A percentile compares a stretch with the other conserved stretches of the same genome.
phyloP scores from a whole-genome alignment of 2,329 filamentous ascomycete species.

The Diaporthe aspalathi region DNA sequence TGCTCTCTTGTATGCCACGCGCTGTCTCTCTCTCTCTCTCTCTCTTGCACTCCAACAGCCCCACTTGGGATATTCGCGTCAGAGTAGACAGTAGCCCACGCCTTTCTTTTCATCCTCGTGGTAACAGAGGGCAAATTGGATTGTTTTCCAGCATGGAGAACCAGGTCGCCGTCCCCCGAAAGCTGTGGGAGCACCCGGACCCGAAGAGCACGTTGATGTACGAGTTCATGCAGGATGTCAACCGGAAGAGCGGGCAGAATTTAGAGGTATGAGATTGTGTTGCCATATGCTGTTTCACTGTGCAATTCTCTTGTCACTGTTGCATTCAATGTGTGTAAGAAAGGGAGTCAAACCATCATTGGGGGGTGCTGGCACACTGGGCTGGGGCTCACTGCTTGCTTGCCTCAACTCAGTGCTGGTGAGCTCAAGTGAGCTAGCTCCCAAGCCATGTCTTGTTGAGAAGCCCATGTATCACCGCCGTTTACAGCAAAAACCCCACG shows the following conservation, averaged over 20 bases:
- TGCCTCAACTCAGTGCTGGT: background rate
- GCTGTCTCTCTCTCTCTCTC: background rate
- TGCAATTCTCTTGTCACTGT: background rate
- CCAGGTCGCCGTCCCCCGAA: constrained; percentile 58
- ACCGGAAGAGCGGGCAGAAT: constrained; percentile 65
- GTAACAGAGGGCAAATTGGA: background rate
- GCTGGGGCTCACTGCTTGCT: background rate
- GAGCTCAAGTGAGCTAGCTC: constrained; percentile 4
- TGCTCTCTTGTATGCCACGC: background rate
- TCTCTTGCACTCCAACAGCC: no score
- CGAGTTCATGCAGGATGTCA: constrained; percentile 73
- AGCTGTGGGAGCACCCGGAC: constrained; percentile 76
- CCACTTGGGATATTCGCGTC: no score
- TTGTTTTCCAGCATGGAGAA: constrained; percentile 24
- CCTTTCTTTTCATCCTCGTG: no score
- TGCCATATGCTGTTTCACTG: background rate
- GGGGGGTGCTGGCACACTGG: background rate
- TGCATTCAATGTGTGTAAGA: background rate
- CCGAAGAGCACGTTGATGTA: constrained; percentile 73
- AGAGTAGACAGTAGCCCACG: background rate
- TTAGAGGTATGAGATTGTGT: constrained; percentile 62
- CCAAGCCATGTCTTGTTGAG: background rate
- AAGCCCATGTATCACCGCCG: no score
- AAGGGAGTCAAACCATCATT: background rate
- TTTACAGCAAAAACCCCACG: background rate